Percentiles rank a stretch among this genome's conserved stretches.
These are phyloP conservation scores for Mycena olivaceomarginata DNA, from an alignment of 768 basidiomycete species.

Conservation along the genomic window DNA sequence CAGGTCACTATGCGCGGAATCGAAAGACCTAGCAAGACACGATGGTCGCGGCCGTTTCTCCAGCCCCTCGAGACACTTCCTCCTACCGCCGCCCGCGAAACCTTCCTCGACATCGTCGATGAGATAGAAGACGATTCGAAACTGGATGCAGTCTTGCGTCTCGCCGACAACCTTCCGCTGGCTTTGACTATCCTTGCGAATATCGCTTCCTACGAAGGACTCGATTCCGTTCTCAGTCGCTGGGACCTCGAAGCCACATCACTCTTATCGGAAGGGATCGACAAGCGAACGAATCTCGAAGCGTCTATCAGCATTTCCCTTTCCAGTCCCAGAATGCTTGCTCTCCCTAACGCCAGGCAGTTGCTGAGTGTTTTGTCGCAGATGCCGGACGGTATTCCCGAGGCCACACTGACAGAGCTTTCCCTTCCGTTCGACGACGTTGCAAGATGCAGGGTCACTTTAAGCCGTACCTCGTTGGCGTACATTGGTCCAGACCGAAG, in stretches of 20 bases:
- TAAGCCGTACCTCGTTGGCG: background rate
- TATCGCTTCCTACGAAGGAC: constrained; percentile 10
- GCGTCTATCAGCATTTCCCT: constrained; percentile 12
- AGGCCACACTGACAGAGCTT: background rate
- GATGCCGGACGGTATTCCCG: constrained; percentile 7
- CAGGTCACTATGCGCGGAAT: constrained; percentile 20
- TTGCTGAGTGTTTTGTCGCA: constrained; percentile 12
- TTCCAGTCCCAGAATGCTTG: constrained; percentile 9
- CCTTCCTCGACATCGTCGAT: constrained; percentile 14
- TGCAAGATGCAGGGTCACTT: background rate
- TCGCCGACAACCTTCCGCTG: constrained; percentile 11
- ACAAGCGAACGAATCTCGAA: constrained; percentile 9
- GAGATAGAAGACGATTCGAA: background rate
- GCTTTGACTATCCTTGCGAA: constrained; percentile 1
- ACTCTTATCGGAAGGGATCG: background rate
- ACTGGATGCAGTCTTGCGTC: background rate
- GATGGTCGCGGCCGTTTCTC: constrained; percentile 13
- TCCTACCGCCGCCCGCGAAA: background rate
- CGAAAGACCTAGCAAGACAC: background rate
- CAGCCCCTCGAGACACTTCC: background rate
- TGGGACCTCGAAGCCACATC: constrained; percentile 4
- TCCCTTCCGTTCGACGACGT: constrained; percentile 9
- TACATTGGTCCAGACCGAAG: constrained; percentile 11
- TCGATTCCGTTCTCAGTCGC: constrained; percentile 2
- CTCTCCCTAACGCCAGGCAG: constrained; percentile 4